Percentiles rank a stretch among this genome's conserved stretches.
Conservation (phyloP, 352 stramenopile genomes). For the Phytophthora sp. region DNA sequence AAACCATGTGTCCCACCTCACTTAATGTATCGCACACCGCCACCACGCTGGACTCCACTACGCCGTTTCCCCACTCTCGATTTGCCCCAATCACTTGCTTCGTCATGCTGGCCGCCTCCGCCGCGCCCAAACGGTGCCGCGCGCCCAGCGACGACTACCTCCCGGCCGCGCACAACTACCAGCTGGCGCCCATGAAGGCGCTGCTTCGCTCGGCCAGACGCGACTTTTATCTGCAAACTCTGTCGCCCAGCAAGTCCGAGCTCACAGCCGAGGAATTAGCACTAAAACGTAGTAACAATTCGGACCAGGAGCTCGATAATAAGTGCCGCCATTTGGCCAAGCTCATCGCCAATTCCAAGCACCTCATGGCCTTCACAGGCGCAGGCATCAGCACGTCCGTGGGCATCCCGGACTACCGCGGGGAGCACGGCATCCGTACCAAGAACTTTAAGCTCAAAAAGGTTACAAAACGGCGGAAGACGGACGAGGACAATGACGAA, state of each 20-base stretch:
- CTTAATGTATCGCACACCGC: constrained; percentile 11
- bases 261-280: background rate
- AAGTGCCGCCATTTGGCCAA: constrained; percentile 68
- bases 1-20: constrained; percentile 21
- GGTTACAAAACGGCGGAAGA: constrained; percentile 33
- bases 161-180: constrained; percentile 34
- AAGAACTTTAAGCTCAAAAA: constrained; percentile 48
- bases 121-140: constrained; percentile 51
- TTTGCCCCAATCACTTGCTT: background rate
- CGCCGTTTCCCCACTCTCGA: constrained; percentile 14
- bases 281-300: constrained; percentile 7
- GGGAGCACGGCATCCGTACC: constrained; percentile 80
- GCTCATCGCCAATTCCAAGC: constrained; percentile 63
- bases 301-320: constrained; percentile 42
- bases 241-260: constrained; percentile 21
- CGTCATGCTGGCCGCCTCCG: constrained; percentile 30
- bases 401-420: constrained; percentile 82
- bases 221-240: constrained; percentile 28
- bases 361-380: constrained; percentile 84
- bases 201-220: constrained; percentile 31
- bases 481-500: constrained; percentile 23
- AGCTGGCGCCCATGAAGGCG: constrained; percentile 36
- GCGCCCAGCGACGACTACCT: constrained; percentile 32
- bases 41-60: constrained; percentile 11
- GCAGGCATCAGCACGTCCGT: constrained; percentile 83